phyloP scores from a whole-genome alignment of 257 asterid genomes.

The Asclepias syriaca region DNA sequence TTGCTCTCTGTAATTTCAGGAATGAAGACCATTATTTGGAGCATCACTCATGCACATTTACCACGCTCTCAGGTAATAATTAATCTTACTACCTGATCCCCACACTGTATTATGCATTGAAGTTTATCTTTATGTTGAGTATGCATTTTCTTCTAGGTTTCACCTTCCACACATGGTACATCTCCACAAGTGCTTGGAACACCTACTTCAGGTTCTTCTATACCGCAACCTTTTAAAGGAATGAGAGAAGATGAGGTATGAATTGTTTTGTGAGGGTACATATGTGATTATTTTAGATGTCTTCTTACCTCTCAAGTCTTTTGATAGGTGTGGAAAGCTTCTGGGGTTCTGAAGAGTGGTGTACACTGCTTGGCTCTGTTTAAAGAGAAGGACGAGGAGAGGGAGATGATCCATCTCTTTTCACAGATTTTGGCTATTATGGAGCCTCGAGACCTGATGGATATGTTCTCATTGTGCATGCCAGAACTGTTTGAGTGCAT shows the following conservation, averaged over 20 bases:
- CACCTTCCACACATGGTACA: constrained; percentile 83
- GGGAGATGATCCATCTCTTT: constrained; percentile 87
- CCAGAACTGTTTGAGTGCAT: constrained; percentile 97
- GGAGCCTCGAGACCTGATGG: constrained; percentile 99
- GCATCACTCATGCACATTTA: constrained; percentile 94
- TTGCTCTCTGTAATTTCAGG: constrained; percentile 39
- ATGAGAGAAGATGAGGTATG: constrained; percentile 98
- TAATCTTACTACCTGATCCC: constrained; percentile 5
- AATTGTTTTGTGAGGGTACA: constrained; percentile 1
- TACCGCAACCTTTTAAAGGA: constrained; percentile 79
- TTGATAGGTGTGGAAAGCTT: constrained; percentile 93
- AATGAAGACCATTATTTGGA: constrained; percentile 98
- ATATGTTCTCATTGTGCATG: constrained; percentile 98
- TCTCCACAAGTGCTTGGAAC: constrained; percentile 77
- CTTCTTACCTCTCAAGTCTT: constrained; percentile 22
- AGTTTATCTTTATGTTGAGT: constrained; percentile 17
- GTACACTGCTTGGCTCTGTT: constrained; percentile 96
- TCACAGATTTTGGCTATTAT: constrained; percentile 93
- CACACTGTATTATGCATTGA: constrained; percentile 1
- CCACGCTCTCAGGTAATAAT: constrained; percentile 86
- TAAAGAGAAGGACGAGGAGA: constrained; percentile 97
- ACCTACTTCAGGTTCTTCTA: constrained; percentile 59
- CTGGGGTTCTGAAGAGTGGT: constrained; percentile 95
- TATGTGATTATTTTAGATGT: constrained; percentile 11
- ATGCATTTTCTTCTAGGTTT: constrained; percentile 50